Base-by-base conservation (phyloP, 768 basidiomycete species). In the Mycena leptocephala region DNA sequence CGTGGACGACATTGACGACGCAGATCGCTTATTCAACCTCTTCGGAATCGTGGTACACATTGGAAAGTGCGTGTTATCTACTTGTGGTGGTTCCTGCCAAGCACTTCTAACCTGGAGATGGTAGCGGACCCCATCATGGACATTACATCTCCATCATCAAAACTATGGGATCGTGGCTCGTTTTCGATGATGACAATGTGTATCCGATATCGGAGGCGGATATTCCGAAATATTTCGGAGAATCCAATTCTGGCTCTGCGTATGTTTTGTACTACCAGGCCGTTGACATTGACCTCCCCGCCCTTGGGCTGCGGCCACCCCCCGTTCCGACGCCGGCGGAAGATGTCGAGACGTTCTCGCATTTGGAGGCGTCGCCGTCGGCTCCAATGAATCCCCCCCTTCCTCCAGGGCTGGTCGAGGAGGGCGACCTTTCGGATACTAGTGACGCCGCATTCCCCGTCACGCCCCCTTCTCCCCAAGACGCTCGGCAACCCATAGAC, bases 11-110 rank as follows among this genome's bases (percentile, higher is more conserved):
- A 92, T 94, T 59, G 92, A 94, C 66, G 92, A 99, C 83, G 95
- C 97, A 0, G 98, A 99, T 84, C 89, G 97, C 68, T 83, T 99
- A 75, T 99, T 98, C 86, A 93, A 96, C 83, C 91, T 99, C 32
- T 99, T 97, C 83, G 97, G 96, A 18, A 96, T 99, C 72, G 97
- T 99, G 39, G 96, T 99, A n/a, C 98, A 99, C 85, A 97, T 99
- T 78, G 98, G 98, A 90, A 95, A 92, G 97, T 98, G 85, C 82
- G 96, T 93, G 18, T 28, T 48, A n/a, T n/a, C n/a, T 75, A 73
- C 63, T 76, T 74, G 59, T 39, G 16, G 16, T 5, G 11, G 67
- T 33, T 46, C 67, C 43, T 69, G 69, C 61, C 70, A 65, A 76
- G 24, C 75, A 79, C 33, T 76, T 77, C 51, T 69, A 33, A 55